These are phyloP conservation scores for Plasmodium gallinaceum DNA, from an alignment of 169 alveolate genomes.

Conservation along the genomic window DNA sequence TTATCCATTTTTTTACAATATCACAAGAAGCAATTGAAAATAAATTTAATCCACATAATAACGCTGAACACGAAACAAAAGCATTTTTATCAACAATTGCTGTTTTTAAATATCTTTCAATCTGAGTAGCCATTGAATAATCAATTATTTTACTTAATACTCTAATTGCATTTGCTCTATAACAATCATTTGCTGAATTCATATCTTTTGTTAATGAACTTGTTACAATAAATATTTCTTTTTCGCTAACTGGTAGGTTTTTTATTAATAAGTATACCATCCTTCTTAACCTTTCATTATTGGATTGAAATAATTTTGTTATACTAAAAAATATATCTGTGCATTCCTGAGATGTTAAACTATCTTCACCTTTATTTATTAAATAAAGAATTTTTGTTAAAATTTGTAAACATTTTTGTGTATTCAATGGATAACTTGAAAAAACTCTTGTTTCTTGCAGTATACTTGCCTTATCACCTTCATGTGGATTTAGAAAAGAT, in stretches of 20 bases:
- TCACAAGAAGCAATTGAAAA: constrained; percentile 90
- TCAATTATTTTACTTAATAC: constrained; percentile 95
- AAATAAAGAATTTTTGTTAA: constrained; percentile 88
- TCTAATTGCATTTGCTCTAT: constrained; percentile 96
- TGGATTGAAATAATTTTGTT: constrained; percentile 95
- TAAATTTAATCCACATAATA: constrained; percentile 93
- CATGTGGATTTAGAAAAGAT: constrained; percentile 72
- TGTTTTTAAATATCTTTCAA: constrained; percentile 95
- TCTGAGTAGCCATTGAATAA: constrained; percentile 93
- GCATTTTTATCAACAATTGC: constrained; percentile 95
- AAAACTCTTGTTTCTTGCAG: constrained; percentile 92
- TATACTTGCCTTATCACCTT: constrained; percentile 88
- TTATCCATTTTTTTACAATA: constrained; percentile 92
- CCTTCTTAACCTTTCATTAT: constrained; percentile 91
- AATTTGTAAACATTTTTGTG: constrained; percentile 88
- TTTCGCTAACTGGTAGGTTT: constrained; percentile 92
- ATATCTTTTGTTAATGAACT: constrained; percentile 96
- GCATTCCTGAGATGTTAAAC: constrained; percentile 92
- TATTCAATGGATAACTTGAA: constrained; percentile 89
- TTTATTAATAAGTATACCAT: constrained; percentile 94
- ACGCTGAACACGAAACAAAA: constrained; percentile 94
- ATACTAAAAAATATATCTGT: constrained; percentile 94
- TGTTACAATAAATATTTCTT: constrained; percentile 95
- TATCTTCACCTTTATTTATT: constrained; percentile 89
- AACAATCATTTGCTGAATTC: constrained; percentile 93